Evolutionary conservation across 495 filamentous ascomycete genomes (phyloP).

Genomic region (Aspergillus egyptiacus): DNA sequence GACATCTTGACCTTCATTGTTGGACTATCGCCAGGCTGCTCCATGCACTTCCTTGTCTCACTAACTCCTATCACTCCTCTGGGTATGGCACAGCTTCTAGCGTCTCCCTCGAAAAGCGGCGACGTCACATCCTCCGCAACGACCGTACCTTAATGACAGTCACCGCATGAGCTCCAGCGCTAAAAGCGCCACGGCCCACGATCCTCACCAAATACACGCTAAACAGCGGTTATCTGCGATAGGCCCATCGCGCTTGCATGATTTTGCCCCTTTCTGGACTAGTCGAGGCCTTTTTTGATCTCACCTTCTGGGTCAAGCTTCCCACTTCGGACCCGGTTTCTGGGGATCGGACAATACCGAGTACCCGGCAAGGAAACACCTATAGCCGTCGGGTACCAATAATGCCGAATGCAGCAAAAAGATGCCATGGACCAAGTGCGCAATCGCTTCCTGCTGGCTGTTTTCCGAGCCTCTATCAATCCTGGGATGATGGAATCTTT

Average conservation of each 20-base stretch:
- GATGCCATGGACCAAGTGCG: not conserved
- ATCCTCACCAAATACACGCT: constrained; percentile 11
- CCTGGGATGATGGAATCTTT: too few relatives aligned
- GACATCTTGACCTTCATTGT: too few relatives aligned
- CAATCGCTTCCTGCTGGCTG: not conserved
- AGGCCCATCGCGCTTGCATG: too few relatives aligned
- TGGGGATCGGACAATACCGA: not conserved
- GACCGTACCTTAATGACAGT: not conserved
- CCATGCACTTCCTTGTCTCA: too few relatives aligned
- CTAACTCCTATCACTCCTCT: too few relatives aligned
- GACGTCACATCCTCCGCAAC: constrained; percentile 10
- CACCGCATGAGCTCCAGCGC: constrained; percentile 10
- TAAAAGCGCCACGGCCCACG: constrained; percentile 16
- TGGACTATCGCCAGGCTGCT: too few relatives aligned
- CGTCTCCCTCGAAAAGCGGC: not conserved
- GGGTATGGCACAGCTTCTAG: too few relatives aligned
- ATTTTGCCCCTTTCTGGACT: not conserved
- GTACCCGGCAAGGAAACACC: not conserved
- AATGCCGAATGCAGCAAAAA: constrained; percentile 3
- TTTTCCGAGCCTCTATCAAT: not conserved
- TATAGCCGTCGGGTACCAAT: too few relatives aligned
- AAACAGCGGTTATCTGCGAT: constrained; percentile 8
- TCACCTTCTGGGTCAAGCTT: constrained; percentile 12
- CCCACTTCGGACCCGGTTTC: constrained; percentile 5
- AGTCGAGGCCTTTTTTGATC: not conserved